phyloP scores from a whole-genome alignment of 805 yeast species.

The Alloascoidea hylecoeti region DNA sequence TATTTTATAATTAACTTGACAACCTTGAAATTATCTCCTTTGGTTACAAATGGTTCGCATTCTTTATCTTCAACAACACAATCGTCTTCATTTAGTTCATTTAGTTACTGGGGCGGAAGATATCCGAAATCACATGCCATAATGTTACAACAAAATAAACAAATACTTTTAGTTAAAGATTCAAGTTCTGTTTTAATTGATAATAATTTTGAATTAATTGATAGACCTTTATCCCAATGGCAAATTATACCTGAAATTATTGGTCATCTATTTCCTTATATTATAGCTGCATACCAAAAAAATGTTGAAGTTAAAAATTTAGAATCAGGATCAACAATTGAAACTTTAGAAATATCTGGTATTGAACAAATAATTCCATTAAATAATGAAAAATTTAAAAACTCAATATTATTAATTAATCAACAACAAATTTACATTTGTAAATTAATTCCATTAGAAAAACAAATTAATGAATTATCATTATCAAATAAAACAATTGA shows the following conservation, averaged over 20 bases:
- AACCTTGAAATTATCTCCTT: slow-evolving; percentile 4
- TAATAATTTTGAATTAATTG: not conserved
- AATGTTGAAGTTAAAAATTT: not conserved
- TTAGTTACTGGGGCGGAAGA: slow-evolving; percentile 1
- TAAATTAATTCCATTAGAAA: slow-evolving; percentile 19
- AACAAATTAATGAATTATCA: slow-evolving; percentile 20
- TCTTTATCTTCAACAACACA: slow-evolving; percentile 5
- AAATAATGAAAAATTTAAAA: not conserved
- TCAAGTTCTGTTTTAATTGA: slow-evolving; percentile 6
- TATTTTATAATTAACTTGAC: slow-evolving; percentile 10
- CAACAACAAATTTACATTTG: slow-evolving; percentile 18
- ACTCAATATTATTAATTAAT: slow-evolving; percentile 12
- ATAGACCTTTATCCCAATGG: not conserved
- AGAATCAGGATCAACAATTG: not conserved
- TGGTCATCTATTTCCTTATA: not conserved
- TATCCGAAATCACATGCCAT: slow-evolving; percentile 5
- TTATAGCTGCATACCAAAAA: not conserved
- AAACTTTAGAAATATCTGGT: not conserved
- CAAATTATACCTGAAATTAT: not conserved
- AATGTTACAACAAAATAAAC: slow-evolving; percentile 4
- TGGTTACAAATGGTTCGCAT: slow-evolving; percentile 5
- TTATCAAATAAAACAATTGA: slow-evolving; percentile 15
- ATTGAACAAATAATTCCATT: not conserved
- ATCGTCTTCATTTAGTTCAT: not conserved
- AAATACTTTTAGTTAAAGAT: slow-evolving; percentile 6